These are phyloP conservation scores for Selaginella moellendorffii DNA, from an alignment of 75 land plant genomes.

Conservation along the genomic window DNA sequence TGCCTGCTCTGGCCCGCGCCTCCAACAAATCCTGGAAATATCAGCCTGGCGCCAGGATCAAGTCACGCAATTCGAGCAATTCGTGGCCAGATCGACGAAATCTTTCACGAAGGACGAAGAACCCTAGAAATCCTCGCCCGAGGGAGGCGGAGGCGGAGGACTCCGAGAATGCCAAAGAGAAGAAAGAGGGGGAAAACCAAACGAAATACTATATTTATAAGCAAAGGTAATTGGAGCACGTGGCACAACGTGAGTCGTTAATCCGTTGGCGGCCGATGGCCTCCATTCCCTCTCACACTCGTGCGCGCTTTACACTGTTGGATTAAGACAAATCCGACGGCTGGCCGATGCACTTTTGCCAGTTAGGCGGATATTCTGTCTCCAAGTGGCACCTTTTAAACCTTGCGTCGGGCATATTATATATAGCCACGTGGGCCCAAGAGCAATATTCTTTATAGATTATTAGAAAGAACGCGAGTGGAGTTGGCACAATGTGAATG, in stretches of 20 bases:
- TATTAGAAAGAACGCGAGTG: not conserved
- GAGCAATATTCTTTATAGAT: not conserved
- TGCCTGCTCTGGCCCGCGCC: no score
- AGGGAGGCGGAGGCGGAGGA: no score
- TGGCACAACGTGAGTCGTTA: not conserved
- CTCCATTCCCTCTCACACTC: not conserved
- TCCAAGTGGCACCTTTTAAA: not conserved
- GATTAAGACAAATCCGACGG: not conserved
- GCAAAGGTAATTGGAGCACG: not conserved
- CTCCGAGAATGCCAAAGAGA: no score
- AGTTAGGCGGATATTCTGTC: no score
- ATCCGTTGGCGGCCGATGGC: not conserved
- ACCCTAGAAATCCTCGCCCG: not conserved
- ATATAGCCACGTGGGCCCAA: not conserved
- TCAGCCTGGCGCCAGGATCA: no score
- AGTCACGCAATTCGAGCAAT: no score
- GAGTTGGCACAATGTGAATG: not conserved
- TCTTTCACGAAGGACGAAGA: no score
- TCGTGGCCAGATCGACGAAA: no score
- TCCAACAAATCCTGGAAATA: no score
- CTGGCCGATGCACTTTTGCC: not conserved
- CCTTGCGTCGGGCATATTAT: not conserved
- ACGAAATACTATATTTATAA: not conserved
- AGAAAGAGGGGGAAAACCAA: not conserved
- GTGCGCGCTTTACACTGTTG: not conserved